Base-by-base conservation (phyloP, 306 rosid species). In the Cyamopsis tetragonoloba region DNA sequence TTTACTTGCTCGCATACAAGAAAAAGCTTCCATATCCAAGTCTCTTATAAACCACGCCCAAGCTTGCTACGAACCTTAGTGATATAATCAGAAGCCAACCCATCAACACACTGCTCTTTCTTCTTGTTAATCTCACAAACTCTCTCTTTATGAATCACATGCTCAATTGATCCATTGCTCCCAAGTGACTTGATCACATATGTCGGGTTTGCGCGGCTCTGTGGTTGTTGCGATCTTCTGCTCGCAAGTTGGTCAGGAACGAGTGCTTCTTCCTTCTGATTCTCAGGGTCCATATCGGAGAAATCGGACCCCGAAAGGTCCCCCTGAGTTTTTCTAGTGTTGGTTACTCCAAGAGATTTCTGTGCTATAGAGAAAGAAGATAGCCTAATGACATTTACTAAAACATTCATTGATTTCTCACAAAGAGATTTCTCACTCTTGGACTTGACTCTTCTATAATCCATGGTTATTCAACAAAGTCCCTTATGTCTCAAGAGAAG, bases 351-450 rank as follows among this genome's bases (percentile, higher is more conserved):
- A 18, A 79, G 74, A 34, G 72, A 72, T 44, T 11, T 68, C 3
- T 70, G 66, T 2, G 85, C 77, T 44, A 88, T 72, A 10, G 87
- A 76, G 37, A 81, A 49, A 59, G 96, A 78, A 0, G 93, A 89
- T 6, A 83, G 44, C 82, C 79, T 88, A 13, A 93, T 76, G 31
- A 88, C 22, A 70, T 86, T 93, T 31, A 89, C 79, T 46, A 86
- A 85, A 39, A 85, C 72, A 23, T 68, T 27, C 87, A 88, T 88
- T 3, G 97, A 81, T 47, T 83, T 79, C 85, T 88, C 92, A 53
- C 90, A 93, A 0, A 90, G 80, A 42, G 84, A 78, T 26, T 47
- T 56, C n/a, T 51, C 74, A 56, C 20, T 77, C 71, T 83, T 74
- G 43, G 79, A 73, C 35, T 59, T 71, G 62, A 18, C 75, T 56